These are phyloP conservation scores for Cucurbita moschata DNA, from an alignment of 306 rosid genomes.

Conservation along the genomic window DNA sequence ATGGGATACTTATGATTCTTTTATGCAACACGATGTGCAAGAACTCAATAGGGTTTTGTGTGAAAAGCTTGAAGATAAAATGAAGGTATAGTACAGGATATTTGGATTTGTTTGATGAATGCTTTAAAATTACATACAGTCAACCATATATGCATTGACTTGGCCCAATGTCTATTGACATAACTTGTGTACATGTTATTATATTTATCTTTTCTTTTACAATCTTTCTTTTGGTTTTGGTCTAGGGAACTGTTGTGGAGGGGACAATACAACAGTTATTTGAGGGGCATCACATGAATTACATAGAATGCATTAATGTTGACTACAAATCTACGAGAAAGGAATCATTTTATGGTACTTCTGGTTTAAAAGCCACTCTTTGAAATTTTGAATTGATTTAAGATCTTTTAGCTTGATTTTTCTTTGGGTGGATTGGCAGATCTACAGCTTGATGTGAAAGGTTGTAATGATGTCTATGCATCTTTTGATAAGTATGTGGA, in stretches of 20 bases:
- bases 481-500: slow-evolving; percentile 93
- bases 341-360: slow-evolving; percentile 85
- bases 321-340: slow-evolving; percentile 85
- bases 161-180: background rate
- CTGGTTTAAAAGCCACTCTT: slow-evolving; percentile 8
- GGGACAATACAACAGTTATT: slow-evolving; percentile 86
- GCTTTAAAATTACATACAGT: background rate
- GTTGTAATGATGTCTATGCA: slow-evolving; percentile 82
- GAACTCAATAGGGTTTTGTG: slow-evolving; percentile 88
- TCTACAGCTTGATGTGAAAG: slow-evolving; percentile 94
- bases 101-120: slow-evolving; percentile 2
- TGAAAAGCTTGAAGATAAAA: slow-evolving; percentile 92
- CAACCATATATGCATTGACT: background rate
- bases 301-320: slow-evolving; percentile 83
- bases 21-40: slow-evolving; percentile 97
- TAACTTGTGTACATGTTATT: background rate
- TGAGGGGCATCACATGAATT: slow-evolving; percentile 97
- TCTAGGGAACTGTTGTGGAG: slow-evolving; percentile 94
- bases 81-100: slow-evolving; percentile 66
- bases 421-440: slow-evolving; percentile 27
- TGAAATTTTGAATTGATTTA: background rate
- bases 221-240: slow-evolving; percentile 13
- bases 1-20: slow-evolving; percentile 91
- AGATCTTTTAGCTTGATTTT: background rate
- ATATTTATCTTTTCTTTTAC: slow-evolving; percentile 8